Percentiles rank a stretch among this genome's conserved stretches.
phyloP scores from a whole-genome alignment of 768 basidiomycete species.

The Tylopilus felleus region DNA sequence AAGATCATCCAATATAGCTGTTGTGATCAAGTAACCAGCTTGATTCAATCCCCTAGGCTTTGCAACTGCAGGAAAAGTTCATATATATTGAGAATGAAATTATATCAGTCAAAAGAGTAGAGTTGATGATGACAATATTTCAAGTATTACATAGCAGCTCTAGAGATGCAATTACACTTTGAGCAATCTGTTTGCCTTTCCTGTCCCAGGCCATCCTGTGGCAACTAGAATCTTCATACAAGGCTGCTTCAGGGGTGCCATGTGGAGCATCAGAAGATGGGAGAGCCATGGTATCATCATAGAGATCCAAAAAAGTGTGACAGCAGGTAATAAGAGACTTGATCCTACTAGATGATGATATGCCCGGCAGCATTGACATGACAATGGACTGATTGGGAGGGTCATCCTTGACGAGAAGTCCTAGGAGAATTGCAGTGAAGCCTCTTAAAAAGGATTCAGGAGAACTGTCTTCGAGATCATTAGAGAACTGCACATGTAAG shows the following conservation, averaged over 20 bases:
- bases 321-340: conserved; percentile 34
- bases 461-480: conserved; percentile 11
- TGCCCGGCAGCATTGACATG: conserved; percentile 35
- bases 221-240: background rate
- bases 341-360: conserved; percentile 17
- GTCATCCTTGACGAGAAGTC: conserved; percentile 40
- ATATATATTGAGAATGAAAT: too few species aligned
- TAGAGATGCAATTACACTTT: conserved; percentile 53
- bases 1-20: too few species aligned
- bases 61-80: too few species aligned
- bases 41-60: too few species aligned
- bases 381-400: conserved; percentile 32
- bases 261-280: conserved; percentile 16
- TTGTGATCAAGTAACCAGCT: too few species aligned
- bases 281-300: conserved; percentile 32
- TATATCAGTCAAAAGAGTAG: too few species aligned
- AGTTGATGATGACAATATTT: too few species aligned
- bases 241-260: conserved; percentile 5
- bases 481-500: conserved; percentile 45
- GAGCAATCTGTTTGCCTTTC: conserved; percentile 43
- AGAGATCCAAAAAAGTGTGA: conserved; percentile 41
- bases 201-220: conserved; percentile 20
- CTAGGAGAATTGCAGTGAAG: conserved; percentile 74
- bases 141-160: conserved; percentile 25
- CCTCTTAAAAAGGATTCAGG: conserved; percentile 59